Conservation (phyloP, 495 filamentous ascomycete species). For the Oidiodendron maius region DNA sequence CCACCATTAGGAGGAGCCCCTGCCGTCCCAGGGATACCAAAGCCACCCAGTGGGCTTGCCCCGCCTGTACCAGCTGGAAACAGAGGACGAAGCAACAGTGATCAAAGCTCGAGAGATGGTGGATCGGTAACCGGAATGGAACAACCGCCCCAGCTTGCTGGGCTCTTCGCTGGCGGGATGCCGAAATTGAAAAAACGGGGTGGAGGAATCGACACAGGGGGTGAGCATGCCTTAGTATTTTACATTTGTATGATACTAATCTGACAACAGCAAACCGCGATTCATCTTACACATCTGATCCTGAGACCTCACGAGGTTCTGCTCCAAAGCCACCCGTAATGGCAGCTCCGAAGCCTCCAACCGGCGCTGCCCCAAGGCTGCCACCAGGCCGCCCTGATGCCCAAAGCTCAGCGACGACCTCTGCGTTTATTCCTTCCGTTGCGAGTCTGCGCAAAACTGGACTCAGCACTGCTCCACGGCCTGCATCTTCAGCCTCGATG, state of each 20-base stretch:
- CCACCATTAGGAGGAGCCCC: constrained; percentile 68
- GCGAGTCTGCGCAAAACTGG: constrained; percentile 56
- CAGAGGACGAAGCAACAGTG: constrained; percentile 77
- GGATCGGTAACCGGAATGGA: constrained; percentile 33
- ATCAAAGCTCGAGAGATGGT: constrained; percentile 43
- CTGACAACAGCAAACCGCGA: constrained; percentile 53
- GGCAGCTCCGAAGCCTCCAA: constrained; percentile 59
- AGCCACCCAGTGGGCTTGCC: constrained; percentile 60
- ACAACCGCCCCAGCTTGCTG: constrained; percentile 74
- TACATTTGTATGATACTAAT: constrained; percentile 22
- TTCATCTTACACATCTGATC: constrained; percentile 69
- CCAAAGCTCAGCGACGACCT: constrained; percentile 22
- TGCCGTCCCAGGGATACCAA: constrained; percentile 65
- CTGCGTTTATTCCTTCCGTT: constrained; percentile 48
- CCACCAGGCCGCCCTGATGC: constrained; percentile 28
- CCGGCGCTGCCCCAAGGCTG: constrained; percentile 50
- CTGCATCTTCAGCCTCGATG: constrained; percentile 42
- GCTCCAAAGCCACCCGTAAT: constrained; percentile 53
- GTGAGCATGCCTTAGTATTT: constrained; percentile 29
- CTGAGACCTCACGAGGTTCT: constrained; percentile 54
- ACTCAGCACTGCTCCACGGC: constrained; percentile 44
- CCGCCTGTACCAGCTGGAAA: constrained; percentile 65
- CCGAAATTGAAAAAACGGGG: constrained; percentile 84
- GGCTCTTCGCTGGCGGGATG: constrained; percentile 91
- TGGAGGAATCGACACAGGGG: constrained; percentile 84